These are phyloP conservation scores for Pistacia vera DNA, from an alignment of 345 rosid species.

Conservation along the genomic window DNA sequence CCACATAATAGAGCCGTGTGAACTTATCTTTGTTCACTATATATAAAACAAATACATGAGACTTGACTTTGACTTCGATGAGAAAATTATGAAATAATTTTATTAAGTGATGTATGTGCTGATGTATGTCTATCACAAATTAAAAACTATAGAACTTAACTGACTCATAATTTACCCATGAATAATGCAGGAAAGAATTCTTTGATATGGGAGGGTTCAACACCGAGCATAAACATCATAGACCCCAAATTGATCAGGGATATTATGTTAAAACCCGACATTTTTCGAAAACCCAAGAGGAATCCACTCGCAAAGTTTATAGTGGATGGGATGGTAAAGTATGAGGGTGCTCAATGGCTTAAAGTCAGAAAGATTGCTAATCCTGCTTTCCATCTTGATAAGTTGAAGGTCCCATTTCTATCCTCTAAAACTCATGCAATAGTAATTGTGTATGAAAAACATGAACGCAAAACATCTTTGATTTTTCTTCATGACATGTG, in stretches of 20 bases:
- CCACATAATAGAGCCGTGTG: no score
- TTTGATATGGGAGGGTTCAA: conserved; percentile 17
- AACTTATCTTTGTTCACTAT: no score
- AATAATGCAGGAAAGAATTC: conserved; percentile 8
- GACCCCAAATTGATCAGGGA: conserved; percentile 16
- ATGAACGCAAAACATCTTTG: no score
- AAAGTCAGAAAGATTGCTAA: conserved; percentile 16
- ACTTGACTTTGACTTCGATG: no score
- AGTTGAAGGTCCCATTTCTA: not conserved
- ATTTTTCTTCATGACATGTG: no score
- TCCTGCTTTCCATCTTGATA: conserved; percentile 10
- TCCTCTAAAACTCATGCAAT: not conserved
- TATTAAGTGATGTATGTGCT: no score
- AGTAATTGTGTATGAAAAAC: no score
- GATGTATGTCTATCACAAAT: no score
- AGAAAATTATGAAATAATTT: no score
- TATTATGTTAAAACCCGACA: not conserved
- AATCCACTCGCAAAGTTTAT: not conserved
- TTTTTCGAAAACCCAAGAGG: not conserved
- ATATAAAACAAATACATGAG: no score
- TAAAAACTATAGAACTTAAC: no score
- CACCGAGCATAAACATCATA: conserved; percentile 10
- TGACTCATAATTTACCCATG: not conserved
- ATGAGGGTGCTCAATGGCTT: conserved; percentile 12
- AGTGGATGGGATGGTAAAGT: not conserved